Base-by-base conservation (phyloP, 2,329 filamentous ascomycete genomes). In the Stachybotrys chartarum region DNA sequence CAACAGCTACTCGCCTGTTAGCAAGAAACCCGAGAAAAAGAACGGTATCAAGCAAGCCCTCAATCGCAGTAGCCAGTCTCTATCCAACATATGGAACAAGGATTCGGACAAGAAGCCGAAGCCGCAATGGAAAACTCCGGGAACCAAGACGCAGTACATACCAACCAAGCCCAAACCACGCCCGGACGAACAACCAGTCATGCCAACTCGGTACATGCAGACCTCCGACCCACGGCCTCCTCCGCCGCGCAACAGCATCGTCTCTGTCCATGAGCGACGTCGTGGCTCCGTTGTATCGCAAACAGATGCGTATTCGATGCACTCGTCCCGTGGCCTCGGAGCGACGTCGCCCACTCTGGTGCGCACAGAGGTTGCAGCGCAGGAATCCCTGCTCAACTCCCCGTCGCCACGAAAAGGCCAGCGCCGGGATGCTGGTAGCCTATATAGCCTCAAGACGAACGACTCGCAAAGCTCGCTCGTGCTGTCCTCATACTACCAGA, bases 381-480 rank as follows among this genome's bases (percentile, higher is more conserved):
- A 65, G 24, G 62, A 66, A 35, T 57, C 59, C 10, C 60, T 59
- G 53, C 17, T 55, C 11, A 61, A 59, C 10, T 50, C 60, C 3
- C 62, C 64, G 5, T 61, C 58, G 3, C 63, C 66, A 1, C 59
- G 53, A 8, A 60, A 61, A 30, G 55, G 55, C 17, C 66, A 66
- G 51, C 66, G 63, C 32, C 59, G 57, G 11, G 54, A 60, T 30
- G 66, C 68, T 14, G 68, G 77, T 56, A 87, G 83, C 59, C 78
- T 86, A 16, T 86, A 86, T 63, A 87, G 82, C 4, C 67, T 86
- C 3, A 75, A 75, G 18, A 81, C 81, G 0, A 81, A 78, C 58
- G 78, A 75, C 53, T 84, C 81, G 0, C 77, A 82, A 57, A 72
- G 76, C 3, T 84, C 82, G 0, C 66, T 85, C 6, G 69, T 81